Percentiles rank a stretch among this genome's conserved stretches.
Evolutionary conservation across 352 stramenopile genomes (phyloP).

Genomic region (Phytophthora cactorum): DNA sequence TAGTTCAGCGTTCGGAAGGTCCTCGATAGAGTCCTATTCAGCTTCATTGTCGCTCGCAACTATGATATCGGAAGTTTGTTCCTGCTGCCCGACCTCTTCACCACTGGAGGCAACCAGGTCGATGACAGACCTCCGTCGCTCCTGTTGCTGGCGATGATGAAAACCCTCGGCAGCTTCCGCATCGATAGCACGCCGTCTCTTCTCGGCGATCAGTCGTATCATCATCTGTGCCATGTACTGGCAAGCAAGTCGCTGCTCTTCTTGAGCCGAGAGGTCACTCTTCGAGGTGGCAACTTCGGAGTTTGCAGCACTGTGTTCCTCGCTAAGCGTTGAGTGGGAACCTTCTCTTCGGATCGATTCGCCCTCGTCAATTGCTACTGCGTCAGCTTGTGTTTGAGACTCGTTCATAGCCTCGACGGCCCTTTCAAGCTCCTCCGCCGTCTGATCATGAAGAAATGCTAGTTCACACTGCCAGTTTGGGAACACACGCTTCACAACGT

Average conservation of each 20-base stretch:
- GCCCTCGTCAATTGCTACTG: not conserved
- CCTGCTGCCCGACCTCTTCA: conserved; percentile 2
- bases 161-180: not conserved
- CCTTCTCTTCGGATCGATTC: conserved; percentile 1
- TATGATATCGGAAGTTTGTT: conserved; percentile 1
- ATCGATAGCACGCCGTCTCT: not conserved
- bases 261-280: not conserved
- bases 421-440: conserved; percentile 36
- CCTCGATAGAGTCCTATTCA: not conserved
- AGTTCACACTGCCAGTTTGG: conserved; percentile 53
- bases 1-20: not conserved
- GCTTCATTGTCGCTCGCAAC: conserved; percentile 2
- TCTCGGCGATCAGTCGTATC: conserved; percentile 30
- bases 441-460: conserved; percentile 47
- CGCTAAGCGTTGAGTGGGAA: not conserved
- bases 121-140: conserved; percentile 2
- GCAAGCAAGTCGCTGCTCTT: conserved; percentile 31
- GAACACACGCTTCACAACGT: conserved; percentile 56
- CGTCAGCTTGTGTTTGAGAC: conserved; percentile 6
- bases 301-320: not conserved
- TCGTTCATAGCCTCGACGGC: conserved; percentile 26
- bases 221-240: conserved; percentile 38
- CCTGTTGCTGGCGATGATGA: not conserved
- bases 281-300: not conserved
- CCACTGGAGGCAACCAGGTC: conserved; percentile 5